phyloP scores from a whole-genome alignment of 345 rosid species.

The Eutrema heterophyllum region DNA sequence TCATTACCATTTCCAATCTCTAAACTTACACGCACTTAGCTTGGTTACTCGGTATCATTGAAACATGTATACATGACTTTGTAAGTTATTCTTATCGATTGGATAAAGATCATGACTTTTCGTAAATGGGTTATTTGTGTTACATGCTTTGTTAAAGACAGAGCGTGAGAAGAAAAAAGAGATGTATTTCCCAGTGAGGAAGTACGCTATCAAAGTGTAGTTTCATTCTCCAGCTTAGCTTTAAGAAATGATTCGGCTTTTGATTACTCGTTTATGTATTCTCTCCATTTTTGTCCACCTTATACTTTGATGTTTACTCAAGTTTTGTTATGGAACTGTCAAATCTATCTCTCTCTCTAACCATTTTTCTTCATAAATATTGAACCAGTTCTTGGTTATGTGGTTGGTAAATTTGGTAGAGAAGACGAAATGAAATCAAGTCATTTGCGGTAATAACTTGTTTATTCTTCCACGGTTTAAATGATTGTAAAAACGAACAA shows the following conservation, averaged over 20 bases:
- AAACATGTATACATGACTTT: neutral
- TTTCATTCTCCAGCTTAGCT: neutral
- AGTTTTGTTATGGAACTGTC: slow-evolving; percentile 5
- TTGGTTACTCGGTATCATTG: neutral
- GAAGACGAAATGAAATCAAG: no score
- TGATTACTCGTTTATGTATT: neutral
- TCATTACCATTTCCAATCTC: no score
- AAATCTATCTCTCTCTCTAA: neutral
- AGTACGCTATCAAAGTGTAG: neutral
- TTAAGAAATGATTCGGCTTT: neutral
- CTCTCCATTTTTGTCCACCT: neutral
- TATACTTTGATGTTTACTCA: neutral
- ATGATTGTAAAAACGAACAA: neutral
- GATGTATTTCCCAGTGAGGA: neutral
- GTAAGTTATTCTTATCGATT: neutral
- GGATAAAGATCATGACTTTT: neutral
- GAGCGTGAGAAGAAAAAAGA: neutral
- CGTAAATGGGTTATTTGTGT: neutral
- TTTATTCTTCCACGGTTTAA: neutral
- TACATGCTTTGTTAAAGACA: slow-evolving; percentile 40
- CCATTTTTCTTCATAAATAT: no score
- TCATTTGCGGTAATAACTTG: no score
- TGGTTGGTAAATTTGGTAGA: no score
- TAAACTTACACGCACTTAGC: no score
- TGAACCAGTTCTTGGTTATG: no score